phyloP scores from a whole-genome alignment of 2,329 filamentous ascomycete species.

The Trichophyton schoenleinii region DNA sequence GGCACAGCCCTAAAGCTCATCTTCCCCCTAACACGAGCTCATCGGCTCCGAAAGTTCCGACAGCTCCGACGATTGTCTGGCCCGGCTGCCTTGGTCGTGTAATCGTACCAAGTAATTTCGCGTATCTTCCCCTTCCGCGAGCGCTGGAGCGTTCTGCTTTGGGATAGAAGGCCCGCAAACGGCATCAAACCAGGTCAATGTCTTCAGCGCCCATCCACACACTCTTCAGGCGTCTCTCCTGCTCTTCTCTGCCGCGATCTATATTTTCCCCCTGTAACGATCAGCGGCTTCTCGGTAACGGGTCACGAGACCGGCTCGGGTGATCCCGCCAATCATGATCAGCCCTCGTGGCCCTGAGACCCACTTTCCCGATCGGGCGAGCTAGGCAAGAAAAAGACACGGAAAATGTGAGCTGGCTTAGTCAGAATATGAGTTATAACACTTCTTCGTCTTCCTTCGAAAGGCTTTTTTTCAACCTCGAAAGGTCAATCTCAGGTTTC shows the following conservation, averaged over 20 bases:
- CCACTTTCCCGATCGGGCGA: not conserved
- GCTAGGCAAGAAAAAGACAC: constrained; percentile 1
- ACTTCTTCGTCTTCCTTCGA: not conserved
- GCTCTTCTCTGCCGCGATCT: not conserved
- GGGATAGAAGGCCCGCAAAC: not conserved
- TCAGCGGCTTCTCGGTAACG: not conserved
- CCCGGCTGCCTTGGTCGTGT: not conserved
- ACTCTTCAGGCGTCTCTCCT: not conserved
- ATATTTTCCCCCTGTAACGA: not conserved
- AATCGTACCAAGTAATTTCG: not conserved
- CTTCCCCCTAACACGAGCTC: not conserved
- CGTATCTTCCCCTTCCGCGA: not conserved
- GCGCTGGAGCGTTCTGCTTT: no score
- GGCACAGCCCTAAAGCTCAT: not conserved
- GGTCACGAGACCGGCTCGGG: constrained; percentile 1
- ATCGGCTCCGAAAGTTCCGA: constrained; percentile 1
- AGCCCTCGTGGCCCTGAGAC: not conserved
- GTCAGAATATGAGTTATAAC: not conserved
- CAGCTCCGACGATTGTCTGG: not conserved
- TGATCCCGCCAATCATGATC: not conserved
- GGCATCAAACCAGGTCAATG: not conserved
- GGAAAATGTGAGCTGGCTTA: not conserved
- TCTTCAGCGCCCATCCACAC: not conserved
- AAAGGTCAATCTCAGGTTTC: not conserved
- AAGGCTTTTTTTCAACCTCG: not conserved